Base-by-base conservation (phyloP, 768 basidiomycete genomes). In the Kwoniella dendrophila region DNA sequence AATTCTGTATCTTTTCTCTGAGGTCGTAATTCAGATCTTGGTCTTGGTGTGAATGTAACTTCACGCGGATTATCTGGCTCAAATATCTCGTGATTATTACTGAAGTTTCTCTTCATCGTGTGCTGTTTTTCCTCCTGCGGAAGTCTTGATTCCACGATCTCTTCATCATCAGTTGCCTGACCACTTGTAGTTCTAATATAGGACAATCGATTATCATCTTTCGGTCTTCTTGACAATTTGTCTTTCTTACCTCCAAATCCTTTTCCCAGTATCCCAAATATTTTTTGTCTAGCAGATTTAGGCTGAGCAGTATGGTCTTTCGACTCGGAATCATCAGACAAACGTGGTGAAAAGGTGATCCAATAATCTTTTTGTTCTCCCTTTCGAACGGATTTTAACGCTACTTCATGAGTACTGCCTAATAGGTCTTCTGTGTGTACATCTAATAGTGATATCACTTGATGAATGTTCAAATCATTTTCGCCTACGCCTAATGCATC, bases 301-400 rank as follows among this genome's bases (percentile, higher is more conserved):
- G 29, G 30, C 18, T 26, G 36, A 14, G 11, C 40, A 1, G n/a
- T 33, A 30, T 45, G 43, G 16, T 10, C 18, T 36, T 26, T 16
- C 10, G 30, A n/a, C 2, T 56, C 26, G 1, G 41, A 8, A 4
- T 41, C 45, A 12, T 36, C 56, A 22, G 58, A 49, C 26, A 50
- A 30, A 43, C 18, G 16, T 8, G 48, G 49, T 33, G 50, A 27
- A 16, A 43, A 40, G 3, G 57, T 56, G 11, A 63, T 53, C 55
- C 56, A 63, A 36, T 57, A 26, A n/a, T 63, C 62, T 34, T 50
- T 63, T 1, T n/a, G 33, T 26, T 32, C 22, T 6, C 54, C 44
- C 27, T 34, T 48, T 10, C 54, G 24, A 22, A 62, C 44, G 10
- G 43, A 56, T 20, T 57, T 48, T 11, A 50, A 32, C 18, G 38